Evolutionary conservation across 176 grass and related monocot genomes (phyloP), one percentile per base, ranked within the genome.

Genomic region (Bolboschoenus planiculmis): DNA sequence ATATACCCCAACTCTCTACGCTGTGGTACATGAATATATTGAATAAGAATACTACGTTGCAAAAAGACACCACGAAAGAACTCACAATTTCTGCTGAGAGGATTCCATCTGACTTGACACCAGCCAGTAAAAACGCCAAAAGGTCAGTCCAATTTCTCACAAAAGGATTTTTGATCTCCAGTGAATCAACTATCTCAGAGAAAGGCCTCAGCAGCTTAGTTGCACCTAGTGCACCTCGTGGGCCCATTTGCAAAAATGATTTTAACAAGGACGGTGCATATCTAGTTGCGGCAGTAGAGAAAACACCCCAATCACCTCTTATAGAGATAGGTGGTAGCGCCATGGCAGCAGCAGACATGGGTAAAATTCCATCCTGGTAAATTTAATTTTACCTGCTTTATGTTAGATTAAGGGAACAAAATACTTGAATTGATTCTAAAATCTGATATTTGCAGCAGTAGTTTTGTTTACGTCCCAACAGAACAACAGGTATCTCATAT

Each of bases 71-170:
- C 53, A 36, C 26, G 87, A 77, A 71, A 87, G 53, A 85, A 83
- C 83, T 94, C 86, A 97, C 95, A 74, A 94, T 91, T 97, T 97
- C 95, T 68, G 95, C 92, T 13, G 95, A 91, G 51, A 97, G 88
- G 84, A 89, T 85, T 13, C 90, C 91, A 85, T 97, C 88, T 47
- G 95, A 94, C 85, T 97, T 97, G 13, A 97, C 95, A 61, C 95
- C 95, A 24, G 95, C 95, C 48, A 97, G 92, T 81, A 97, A 89
- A 97, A 97, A 97, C 11, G 92, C 91, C 78, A 97, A 76, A 24
- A 97, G 85, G 82, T 97, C 95, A 20, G 94, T 90, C 95, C 95
- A 97, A 36, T 93, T 97, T 59, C 92, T 90, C 21, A 97, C 83
- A 80, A 97, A 97, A 1, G 95, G 88, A 35, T 91, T 86, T 91